Percentiles rank a stretch among this genome's conserved stretches.
These are phyloP conservation scores for Astrothelium macrocarpum DNA, from an alignment of 495 filamentous ascomycete species.

Conservation along the genomic window DNA sequence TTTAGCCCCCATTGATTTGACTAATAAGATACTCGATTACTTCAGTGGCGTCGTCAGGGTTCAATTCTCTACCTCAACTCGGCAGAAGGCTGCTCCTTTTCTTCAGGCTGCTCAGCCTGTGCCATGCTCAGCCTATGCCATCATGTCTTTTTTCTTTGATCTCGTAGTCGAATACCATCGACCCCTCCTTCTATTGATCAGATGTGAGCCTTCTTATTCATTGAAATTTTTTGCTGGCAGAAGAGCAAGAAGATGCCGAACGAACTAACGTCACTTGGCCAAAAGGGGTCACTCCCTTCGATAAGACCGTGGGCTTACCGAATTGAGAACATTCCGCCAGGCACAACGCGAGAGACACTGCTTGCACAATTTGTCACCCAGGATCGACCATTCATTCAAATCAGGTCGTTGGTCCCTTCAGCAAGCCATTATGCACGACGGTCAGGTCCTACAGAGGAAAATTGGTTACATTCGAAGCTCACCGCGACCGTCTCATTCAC, in stretches of 20 bases:
- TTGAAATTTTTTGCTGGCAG: too few relatives aligned
- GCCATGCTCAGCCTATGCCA: too few relatives aligned
- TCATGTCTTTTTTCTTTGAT: too few relatives aligned
- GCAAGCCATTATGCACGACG: neutral
- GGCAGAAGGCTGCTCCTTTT: too few relatives aligned
- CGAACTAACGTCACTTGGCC: neutral
- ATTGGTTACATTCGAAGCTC: neutral
- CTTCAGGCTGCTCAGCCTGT: too few relatives aligned
- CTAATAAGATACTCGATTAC: too few relatives aligned
- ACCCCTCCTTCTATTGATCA: too few relatives aligned
- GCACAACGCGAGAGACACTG: neutral
- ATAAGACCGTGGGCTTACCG: neutral
- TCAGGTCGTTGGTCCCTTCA: neutral
- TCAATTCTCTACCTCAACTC: too few relatives aligned
- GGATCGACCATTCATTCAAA: neutral
- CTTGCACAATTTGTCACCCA: neutral
- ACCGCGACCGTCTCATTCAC: neutral
- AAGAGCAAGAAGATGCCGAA: neutral
- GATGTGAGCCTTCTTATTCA: too few relatives aligned
- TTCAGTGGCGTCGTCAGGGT: too few relatives aligned
- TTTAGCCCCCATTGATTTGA: too few relatives aligned
- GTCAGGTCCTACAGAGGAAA: neutral
- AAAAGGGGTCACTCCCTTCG: neutral
- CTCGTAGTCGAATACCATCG: too few relatives aligned
- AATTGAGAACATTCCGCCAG: neutral